Evolutionary conservation across 2,329 filamentous ascomycete genomes (phyloP).

Genomic region (Fusarium stilboides): DNA sequence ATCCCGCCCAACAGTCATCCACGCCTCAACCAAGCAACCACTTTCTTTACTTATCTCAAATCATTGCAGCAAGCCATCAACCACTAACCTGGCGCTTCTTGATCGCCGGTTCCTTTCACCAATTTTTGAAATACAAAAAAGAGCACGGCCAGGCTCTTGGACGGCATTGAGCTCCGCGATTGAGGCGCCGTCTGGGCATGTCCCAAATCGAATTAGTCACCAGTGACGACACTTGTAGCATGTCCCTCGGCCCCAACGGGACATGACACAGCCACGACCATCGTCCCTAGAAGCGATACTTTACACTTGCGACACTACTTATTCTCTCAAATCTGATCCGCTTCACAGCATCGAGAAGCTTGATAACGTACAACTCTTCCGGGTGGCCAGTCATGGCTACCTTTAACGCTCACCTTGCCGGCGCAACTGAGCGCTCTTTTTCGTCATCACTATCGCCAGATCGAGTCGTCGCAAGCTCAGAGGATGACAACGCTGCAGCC

Average conservation of each 20-base stretch:
- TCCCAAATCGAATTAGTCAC: slow-evolving; percentile 29
- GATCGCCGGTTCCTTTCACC: not conserved
- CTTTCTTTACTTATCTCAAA: slow-evolving; percentile 28
- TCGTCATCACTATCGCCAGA: slow-evolving; percentile 65
- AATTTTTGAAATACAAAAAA: slow-evolving; percentile 11
- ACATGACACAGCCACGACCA: slow-evolving; percentile 24
- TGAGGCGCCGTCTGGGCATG: slow-evolving; percentile 6
- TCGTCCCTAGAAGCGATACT: slow-evolving; percentile 4
- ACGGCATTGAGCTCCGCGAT: slow-evolving; percentile 1
- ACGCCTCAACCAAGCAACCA: slow-evolving; percentile 10
- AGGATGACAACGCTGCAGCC: slow-evolving; percentile 58
- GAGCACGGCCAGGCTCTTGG: not conserved
- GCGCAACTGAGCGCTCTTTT: slow-evolving; percentile 55
- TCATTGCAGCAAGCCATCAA: slow-evolving; percentile 28
- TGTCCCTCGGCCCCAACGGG: slow-evolving; percentile 6
- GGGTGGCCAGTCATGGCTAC: slow-evolving; percentile 41
- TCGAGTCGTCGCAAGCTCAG: slow-evolving; percentile 47
- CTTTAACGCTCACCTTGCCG: slow-evolving; percentile 39
- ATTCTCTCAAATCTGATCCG: not conserved
- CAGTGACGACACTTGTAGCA: slow-evolving; percentile 37
- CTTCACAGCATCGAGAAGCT: not conserved
- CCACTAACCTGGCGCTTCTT: slow-evolving; percentile 12
- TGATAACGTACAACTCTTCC: slow-evolving; percentile 4
- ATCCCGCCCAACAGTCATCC: slow-evolving; percentile 23
- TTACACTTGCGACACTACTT: slow-evolving; percentile 6